Base-by-base conservation (phyloP, 148 eudicot genomes). In the Rhododendron kiyosumense region DNA sequence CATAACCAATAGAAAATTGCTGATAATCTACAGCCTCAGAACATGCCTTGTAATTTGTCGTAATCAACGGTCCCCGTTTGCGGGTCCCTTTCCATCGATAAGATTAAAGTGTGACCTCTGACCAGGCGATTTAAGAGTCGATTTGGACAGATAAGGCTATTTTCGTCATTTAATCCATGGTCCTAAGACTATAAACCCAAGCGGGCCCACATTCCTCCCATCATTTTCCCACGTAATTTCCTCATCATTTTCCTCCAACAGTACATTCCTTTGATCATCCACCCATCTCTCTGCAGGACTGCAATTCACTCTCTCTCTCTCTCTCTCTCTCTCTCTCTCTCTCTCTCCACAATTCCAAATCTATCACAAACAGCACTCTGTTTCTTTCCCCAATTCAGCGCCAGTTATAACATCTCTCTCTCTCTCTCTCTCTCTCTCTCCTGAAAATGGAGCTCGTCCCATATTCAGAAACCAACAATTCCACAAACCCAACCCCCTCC, bases 371-470 rank as follows among this genome's bases (percentile, higher is more conserved):
- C 61, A 15, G 22, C 24, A 54, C 5, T 54, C 61, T 54, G 22
- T 54, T 17, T 54, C 61, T 54, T 4, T 54, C 61, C 22, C 61
- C 61, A 54, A 54, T 3, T 52, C 17, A 52, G 57, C 17, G 15
- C 18, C 57, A 52, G 18, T 52, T 52, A 51, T 51, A 52, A 11
- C 15, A 51, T 13, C 54, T 51, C 34, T 51, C 18, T 48, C 81
- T n/a, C 45, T 1, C 34, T 67, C 73, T 67, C 74, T 51, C 49
- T 84, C 57, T 43, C 51, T 15, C 82, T 26, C 41, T 11, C 69
- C 8, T 8, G 26, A 48, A 41, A 67, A 94, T 95, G 96, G 96
- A 93, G 84, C 81, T 95, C 38, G 92, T 94, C 7, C 93, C 93
- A 26, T 92, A 90, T 85, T 87, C 97, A 7, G 94, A 93, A 91